Evolutionary conservation across 306 rosid species (phyloP).

Genomic region (Citrullus mucosospermus): DNA sequence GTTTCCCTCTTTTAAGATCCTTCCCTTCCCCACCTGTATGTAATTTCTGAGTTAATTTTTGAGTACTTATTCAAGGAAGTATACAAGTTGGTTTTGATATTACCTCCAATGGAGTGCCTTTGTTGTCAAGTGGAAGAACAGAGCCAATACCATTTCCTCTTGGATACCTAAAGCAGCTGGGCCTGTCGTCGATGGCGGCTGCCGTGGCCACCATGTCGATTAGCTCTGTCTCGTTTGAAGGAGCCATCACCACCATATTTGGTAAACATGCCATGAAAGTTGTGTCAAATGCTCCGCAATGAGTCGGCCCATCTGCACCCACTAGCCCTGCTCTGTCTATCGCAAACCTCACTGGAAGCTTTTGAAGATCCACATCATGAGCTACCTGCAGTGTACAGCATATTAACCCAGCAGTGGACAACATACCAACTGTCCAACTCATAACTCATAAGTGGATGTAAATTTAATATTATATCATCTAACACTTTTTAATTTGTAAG

Average conservation of each 20-base stretch:
- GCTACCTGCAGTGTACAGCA: background rate
- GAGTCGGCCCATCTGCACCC: slow-evolving; percentile 69
- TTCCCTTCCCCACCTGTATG: slow-evolving; percentile 52
- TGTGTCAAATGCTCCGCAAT: slow-evolving; percentile 63
- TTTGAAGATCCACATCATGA: slow-evolving; percentile 68
- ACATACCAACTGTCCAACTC: no score
- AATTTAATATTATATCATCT: no score
- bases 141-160: slow-evolving; percentile 51
- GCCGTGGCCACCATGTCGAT: slow-evolving; percentile 66
- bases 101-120: slow-evolving; percentile 45
- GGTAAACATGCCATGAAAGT: slow-evolving; percentile 65
- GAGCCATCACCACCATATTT: slow-evolving; percentile 68
- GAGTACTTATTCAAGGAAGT: background rate
- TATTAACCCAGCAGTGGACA: no score
- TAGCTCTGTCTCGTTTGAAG: slow-evolving; percentile 45
- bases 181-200: slow-evolving; percentile 52
- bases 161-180: slow-evolving; percentile 59
- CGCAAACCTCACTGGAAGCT: slow-evolving; percentile 50
- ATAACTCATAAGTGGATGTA: no score
- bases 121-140: slow-evolving; percentile 39
- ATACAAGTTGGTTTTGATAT: background rate
- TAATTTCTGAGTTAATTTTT: background rate
- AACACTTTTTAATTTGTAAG: no score
- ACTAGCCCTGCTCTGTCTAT: slow-evolving; percentile 55
- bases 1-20: slow-evolving; percentile 37